These are phyloP conservation scores for Salvia splendens DNA, from an alignment of 257 asterid genomes.

Conservation along the genomic window DNA sequence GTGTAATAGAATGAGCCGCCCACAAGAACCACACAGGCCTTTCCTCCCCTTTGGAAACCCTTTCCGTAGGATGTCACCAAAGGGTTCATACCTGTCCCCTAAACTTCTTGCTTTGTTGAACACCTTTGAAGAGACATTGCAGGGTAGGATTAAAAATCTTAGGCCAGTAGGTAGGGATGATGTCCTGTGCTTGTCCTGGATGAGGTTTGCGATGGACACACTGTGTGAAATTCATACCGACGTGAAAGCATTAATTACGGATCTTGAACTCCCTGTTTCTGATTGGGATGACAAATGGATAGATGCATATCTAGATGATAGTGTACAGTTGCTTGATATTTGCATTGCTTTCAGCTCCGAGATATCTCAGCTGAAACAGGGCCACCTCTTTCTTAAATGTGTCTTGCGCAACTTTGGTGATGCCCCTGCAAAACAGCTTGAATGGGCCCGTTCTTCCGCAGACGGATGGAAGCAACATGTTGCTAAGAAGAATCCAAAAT, in stretches of 20 bases:
- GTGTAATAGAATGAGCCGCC: slow-evolving; percentile 56
- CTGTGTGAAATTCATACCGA: slow-evolving; percentile 73
- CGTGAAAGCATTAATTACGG: slow-evolving; percentile 60
- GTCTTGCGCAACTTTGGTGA: slow-evolving; percentile 46
- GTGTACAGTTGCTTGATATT: slow-evolving; percentile 73
- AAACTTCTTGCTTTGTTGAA: slow-evolving; percentile 61
- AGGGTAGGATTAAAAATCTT: slow-evolving; percentile 60
- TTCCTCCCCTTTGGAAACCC: slow-evolving; percentile 80
- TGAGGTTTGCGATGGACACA: slow-evolving; percentile 58
- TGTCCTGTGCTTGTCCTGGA: slow-evolving; percentile 68
- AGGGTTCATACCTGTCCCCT: slow-evolving; percentile 65
- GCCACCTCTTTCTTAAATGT: slow-evolving; percentile 70
- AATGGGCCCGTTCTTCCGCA: slow-evolving; percentile 59
- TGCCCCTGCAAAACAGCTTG: slow-evolving; percentile 49
- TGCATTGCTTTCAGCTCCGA: slow-evolving; percentile 85
- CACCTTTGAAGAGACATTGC: slow-evolving; percentile 63
- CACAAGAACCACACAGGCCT: slow-evolving; percentile 67
- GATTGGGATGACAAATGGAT: slow-evolving; percentile 95
- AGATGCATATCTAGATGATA: slow-evolving; percentile 71
- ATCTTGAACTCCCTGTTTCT: slow-evolving; percentile 69
- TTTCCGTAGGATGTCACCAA: slow-evolving; percentile 61
- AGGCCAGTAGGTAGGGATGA: slow-evolving; percentile 62
- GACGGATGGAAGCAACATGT: slow-evolving; percentile 75
- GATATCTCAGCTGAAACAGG: slow-evolving; percentile 71
- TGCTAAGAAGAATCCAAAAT: slow-evolving; percentile 57